These are phyloP conservation scores for Oryza brachyantha DNA, from an alignment of 176 grass and related monocot species.

Conservation along the genomic window DNA sequence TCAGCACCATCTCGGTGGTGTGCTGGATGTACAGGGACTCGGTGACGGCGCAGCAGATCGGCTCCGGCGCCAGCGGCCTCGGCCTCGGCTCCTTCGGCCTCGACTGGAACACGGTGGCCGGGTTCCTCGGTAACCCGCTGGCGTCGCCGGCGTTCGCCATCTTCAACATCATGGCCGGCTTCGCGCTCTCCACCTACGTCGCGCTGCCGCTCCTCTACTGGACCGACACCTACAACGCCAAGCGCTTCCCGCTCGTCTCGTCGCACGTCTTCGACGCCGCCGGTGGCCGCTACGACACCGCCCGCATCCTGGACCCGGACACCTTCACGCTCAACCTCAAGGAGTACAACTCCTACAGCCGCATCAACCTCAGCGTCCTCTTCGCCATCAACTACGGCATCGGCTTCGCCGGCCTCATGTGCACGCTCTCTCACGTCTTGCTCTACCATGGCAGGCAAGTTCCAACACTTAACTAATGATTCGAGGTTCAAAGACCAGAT, in stretches of 20 bases:
- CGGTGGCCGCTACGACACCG: slow-evolving; percentile 54
- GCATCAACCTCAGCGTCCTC: slow-evolving; percentile 65
- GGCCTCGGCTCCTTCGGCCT: slow-evolving; percentile 70
- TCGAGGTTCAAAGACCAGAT: no score
- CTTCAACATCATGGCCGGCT: slow-evolving; percentile 59
- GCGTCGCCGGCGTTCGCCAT: slow-evolving; percentile 67
- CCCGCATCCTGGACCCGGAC: slow-evolving; percentile 36
- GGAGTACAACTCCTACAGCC: slow-evolving; percentile 42
- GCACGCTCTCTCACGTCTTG: slow-evolving; percentile 65
- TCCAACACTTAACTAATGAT: neutral
- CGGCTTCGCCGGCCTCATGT: slow-evolving; percentile 55
- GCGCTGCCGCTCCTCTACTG: slow-evolving; percentile 59
- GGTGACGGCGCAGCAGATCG: slow-evolving; percentile 63
- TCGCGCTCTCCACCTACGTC: slow-evolving; percentile 50
- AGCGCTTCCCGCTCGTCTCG: slow-evolving; percentile 52
- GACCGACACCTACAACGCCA: slow-evolving; percentile 49
- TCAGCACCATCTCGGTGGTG: slow-evolving; percentile 50
- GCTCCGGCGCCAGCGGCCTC: slow-evolving; percentile 53
- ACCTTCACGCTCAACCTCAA: slow-evolving; percentile 55
- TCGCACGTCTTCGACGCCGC: slow-evolving; percentile 47
- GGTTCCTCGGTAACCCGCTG: slow-evolving; percentile 59
- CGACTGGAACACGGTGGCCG: slow-evolving; percentile 56
- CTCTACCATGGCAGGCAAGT: slow-evolving; percentile 57
- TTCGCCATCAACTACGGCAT: slow-evolving; percentile 63
- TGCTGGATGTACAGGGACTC: slow-evolving; percentile 67